Percentiles rank a stretch among this genome's conserved stretches.
Evolutionary conservation across 2,329 filamentous ascomycete genomes (phyloP).

Genomic region (Penicillium sp.): DNA sequence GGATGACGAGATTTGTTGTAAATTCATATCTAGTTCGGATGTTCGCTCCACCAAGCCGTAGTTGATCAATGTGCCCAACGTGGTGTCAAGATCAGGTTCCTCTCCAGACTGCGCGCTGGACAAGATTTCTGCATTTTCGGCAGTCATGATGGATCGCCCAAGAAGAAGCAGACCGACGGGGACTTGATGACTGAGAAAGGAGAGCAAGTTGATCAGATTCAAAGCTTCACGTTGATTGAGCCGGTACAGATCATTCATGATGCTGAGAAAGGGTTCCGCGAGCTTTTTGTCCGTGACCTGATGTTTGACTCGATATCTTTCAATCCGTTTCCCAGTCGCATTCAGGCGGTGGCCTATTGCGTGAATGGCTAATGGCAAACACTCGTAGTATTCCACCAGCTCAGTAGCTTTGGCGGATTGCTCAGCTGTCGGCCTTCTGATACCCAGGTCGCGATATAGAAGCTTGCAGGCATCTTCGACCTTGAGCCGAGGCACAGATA

Average conservation of each 20-base stretch:
- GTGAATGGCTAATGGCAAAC: conserved; percentile 62
- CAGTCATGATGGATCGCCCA: conserved; percentile 39
- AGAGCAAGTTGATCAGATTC: conserved; percentile 59
- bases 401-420: conserved; percentile 55
- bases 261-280: conserved; percentile 43
- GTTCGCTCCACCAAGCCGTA: conserved; percentile 43
- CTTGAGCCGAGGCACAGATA: conserved; percentile 52
- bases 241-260: conserved; percentile 43
- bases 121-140: conserved; percentile 33
- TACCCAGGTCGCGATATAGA: conserved; percentile 58
- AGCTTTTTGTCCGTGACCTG: conserved; percentile 53
- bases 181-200: conserved; percentile 59
- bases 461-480: conserved; percentile 55
- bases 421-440: conserved; percentile 49
- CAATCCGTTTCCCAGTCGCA: conserved; percentile 55
- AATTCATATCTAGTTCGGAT: conserved; percentile 27
- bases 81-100: conserved; percentile 40
- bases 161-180: conserved; percentile 61
- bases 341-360: conserved; percentile 58
- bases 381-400: conserved; percentile 58
- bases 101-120: conserved; percentile 32
- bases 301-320: conserved; percentile 52
- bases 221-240: conserved; percentile 48
- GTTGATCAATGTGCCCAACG: conserved; percentile 40
- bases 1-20: conserved; percentile 12